Evolutionary conservation across 495 filamentous ascomycete species (phyloP).

Genomic region (Xylaria longipes): DNA sequence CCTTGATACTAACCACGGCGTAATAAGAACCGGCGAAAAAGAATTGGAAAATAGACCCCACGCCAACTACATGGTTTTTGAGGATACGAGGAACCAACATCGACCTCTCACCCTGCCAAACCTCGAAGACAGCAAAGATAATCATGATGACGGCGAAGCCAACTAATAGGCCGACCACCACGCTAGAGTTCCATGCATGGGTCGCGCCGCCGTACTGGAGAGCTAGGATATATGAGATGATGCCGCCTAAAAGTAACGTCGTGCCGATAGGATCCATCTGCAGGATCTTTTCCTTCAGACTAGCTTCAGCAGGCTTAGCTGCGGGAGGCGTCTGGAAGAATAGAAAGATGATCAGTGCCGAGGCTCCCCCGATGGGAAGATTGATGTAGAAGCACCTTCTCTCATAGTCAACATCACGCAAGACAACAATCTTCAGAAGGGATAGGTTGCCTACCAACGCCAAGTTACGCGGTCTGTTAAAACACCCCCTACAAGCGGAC

Average conservation of each 20-base stretch:
- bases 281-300: conserved; percentile 46
- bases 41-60: conserved; percentile 45
- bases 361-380: conserved; percentile 64
- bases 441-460: conserved; percentile 62
- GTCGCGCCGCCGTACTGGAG: conserved; percentile 56
- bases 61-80: conserved; percentile 49
- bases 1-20: conserved; percentile 43
- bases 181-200: conserved; percentile 50
- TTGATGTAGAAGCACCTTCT: conserved; percentile 60
- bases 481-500: conserved; percentile 63
- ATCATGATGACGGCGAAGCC: conserved; percentile 40
- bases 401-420: too few relatives aligned
- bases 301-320: conserved; percentile 39
- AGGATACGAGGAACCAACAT: conserved; percentile 55
- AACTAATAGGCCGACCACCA: conserved; percentile 56
- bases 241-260: conserved; percentile 50
- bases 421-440: too few relatives aligned
- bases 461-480: conserved; percentile 67
- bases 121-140: conserved; percentile 40
- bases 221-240: conserved; percentile 53
- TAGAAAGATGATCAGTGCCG: conserved; percentile 55
- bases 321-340: conserved; percentile 57
- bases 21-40: conserved; percentile 54
- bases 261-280: conserved; percentile 42
- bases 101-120: conserved; percentile 48